Evolutionary conservation across 139 green algal species (phyloP).

Genomic region (Tetraselmis chui): DNA sequence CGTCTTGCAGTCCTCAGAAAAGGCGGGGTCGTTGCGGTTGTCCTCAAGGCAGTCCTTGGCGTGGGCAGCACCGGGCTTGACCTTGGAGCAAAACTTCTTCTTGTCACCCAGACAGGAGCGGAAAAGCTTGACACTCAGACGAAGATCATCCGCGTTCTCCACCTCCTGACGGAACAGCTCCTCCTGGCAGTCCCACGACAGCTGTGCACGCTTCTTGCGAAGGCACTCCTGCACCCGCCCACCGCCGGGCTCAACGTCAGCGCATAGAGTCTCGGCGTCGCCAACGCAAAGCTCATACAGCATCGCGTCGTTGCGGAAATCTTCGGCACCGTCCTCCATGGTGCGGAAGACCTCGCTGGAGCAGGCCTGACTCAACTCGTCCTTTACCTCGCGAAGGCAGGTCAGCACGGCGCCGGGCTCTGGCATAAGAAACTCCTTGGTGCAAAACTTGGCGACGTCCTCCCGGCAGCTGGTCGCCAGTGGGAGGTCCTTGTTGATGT

Average conservation of each 20-base stretch:
- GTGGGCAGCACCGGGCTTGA: constrained; percentile 26
- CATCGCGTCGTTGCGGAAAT: constrained; percentile 38
- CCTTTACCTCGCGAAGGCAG: constrained; percentile 52
- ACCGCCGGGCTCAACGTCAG: constrained; percentile 42
- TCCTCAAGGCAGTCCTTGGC: constrained; percentile 75
- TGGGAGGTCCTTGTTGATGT: constrained; percentile 74
- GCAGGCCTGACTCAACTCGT: constrained; percentile 40
- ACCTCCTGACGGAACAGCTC: constrained; percentile 74
- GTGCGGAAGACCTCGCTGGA: constrained; percentile 47
- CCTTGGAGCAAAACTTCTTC: constrained; percentile 64
- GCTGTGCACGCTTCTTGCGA: constrained; percentile 34
- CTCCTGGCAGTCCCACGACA: constrained; percentile 59
- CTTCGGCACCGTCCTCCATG: constrained; percentile 23
- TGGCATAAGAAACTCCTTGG: not conserved
- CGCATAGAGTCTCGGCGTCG: constrained; percentile 43
- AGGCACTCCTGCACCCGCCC: constrained; percentile 61
- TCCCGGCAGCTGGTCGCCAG: constrained; percentile 40
- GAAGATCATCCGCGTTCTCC: constrained; percentile 75
- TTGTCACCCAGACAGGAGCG: constrained; percentile 62
- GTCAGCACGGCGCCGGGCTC: constrained; percentile 42
- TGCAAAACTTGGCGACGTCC: constrained; percentile 10
- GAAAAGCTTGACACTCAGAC: constrained; percentile 56
- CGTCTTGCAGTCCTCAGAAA: constrained; percentile 49
- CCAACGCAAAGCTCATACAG: constrained; percentile 44
- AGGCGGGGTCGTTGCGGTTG: constrained; percentile 42